A percentile compares a stretch with the other conserved stretches of the same genome.
These are phyloP conservation scores for Chaetoscypha palmicola DNA, from an alignment of 2,329 filamentous ascomycete genomes.

Conservation along the genomic window DNA sequence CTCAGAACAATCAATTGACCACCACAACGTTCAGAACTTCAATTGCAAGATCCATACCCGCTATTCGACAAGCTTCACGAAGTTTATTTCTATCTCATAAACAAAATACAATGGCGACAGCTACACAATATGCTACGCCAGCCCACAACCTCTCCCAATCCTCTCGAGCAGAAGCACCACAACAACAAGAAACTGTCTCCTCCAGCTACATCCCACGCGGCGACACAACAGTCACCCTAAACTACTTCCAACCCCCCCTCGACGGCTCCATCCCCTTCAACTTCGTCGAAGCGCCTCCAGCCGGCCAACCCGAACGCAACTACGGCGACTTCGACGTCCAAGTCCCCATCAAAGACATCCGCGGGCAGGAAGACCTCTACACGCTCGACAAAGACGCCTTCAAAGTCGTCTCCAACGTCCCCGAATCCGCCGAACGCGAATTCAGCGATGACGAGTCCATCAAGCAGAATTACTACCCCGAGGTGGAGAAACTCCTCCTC, in stretches of 20 bases:
- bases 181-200: conserved; percentile 8
- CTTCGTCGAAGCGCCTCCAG: conserved; percentile 41
- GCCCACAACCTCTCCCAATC: conserved; percentile 35
- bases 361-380: conserved; percentile 60
- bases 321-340: conserved; percentile 25
- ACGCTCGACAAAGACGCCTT: conserved; percentile 71
- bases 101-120: conserved; percentile 34
- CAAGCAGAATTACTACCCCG: conserved; percentile 70
- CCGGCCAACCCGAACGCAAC: conserved; percentile 26
- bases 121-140: conserved; percentile 32
- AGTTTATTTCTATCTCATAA: neutral
- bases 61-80: too few species aligned
- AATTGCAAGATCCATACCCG: too few species aligned
- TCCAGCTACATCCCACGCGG: conserved; percentile 39
- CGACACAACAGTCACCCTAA: conserved; percentile 40
- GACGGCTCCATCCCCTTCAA: conserved; percentile 49
- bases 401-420: conserved; percentile 51
- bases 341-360: conserved; percentile 59
- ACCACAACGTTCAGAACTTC: too few species aligned
- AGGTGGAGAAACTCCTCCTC: conserved; percentile 67
- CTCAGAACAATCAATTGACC: too few species aligned
- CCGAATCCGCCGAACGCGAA: conserved; percentile 48
- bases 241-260: conserved; percentile 47
- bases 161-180: conserved; percentile 22
- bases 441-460: conserved; percentile 68